Evolutionary conservation across 1,284 basidiomycete genomes (phyloP).

Genomic region (Athelia psychrophila): DNA sequence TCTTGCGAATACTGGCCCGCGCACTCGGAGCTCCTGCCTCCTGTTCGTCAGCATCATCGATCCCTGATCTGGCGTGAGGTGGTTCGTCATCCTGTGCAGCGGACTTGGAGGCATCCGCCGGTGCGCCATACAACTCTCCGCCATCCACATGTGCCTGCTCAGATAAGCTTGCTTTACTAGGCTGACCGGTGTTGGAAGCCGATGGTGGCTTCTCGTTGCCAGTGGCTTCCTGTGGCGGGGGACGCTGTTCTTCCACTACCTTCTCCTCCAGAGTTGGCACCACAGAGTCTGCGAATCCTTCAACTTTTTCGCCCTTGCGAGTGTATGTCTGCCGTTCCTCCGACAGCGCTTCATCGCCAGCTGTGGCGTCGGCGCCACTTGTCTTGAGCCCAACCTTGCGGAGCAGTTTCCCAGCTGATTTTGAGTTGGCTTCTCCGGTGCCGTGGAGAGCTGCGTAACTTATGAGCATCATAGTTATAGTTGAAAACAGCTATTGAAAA

Average conservation of each 20-base stretch:
- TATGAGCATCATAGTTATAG: conserved; percentile 6
- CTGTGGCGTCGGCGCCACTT: conserved; percentile 30
- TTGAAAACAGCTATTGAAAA: too few species aligned
- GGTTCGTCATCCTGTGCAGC: conserved; percentile 42
- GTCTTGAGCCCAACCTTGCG: conserved; percentile 43
- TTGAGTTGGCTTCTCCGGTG: conserved; percentile 35
- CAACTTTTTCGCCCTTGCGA: conserved; percentile 46
- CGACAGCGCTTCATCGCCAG: conserved; percentile 39
- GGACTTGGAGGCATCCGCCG: conserved; percentile 48
- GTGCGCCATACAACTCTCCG: conserved; percentile 46
- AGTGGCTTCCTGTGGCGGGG: not conserved
- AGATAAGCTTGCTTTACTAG: conserved; percentile 10
- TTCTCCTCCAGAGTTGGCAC: conserved; percentile 78
- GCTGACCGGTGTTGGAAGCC: not conserved
- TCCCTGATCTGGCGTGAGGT: conserved; percentile 39
- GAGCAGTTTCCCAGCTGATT: conserved; percentile 32
- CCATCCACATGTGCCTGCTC: conserved; percentile 35
- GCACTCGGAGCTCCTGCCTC: conserved; percentile 50
- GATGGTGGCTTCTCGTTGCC: not conserved
- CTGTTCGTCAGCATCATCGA: conserved; percentile 47
- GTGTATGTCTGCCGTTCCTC: conserved; percentile 55
- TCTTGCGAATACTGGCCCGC: conserved; percentile 51
- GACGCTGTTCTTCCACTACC: conserved; percentile 40
- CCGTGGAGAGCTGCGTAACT: conserved; percentile 38
- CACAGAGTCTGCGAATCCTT: conserved; percentile 61